A percentile compares a stretch with the other conserved stretches of the same genome.
These are phyloP conservation scores for Diplodia mutila DNA, from an alignment of 2,329 filamentous ascomycete genomes.

Conservation along the genomic window DNA sequence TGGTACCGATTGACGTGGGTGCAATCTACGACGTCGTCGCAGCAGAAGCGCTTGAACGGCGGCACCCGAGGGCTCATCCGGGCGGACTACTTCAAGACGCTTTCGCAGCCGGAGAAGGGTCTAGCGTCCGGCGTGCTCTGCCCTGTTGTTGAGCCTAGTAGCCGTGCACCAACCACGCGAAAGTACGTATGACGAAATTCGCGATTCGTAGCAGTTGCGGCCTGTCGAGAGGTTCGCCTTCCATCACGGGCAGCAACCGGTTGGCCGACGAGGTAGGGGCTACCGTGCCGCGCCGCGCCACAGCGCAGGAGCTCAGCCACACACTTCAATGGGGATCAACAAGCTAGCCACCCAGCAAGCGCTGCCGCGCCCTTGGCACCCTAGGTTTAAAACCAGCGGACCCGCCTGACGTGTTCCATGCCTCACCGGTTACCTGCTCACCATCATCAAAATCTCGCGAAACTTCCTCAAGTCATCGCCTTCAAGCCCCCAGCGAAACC, in stretches of 20 bases:
- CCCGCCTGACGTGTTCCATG: conserved; percentile 17
- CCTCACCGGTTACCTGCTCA: not conserved
- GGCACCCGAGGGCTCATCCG: not conserved
- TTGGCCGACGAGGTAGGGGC: not conserved
- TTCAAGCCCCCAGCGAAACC: not conserved
- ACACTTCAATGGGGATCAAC: not conserved
- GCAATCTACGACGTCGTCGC: conserved; percentile 1
- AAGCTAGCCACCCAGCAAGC: not conserved
- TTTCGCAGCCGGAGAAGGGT: not conserved
- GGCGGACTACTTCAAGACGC: not conserved
- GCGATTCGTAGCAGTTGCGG: not conserved
- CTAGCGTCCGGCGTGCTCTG: not conserved
- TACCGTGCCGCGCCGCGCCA: not conserved
- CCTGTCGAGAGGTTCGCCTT: not conserved
- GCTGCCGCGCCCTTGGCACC: conserved; percentile 15
- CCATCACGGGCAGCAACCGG: not conserved
- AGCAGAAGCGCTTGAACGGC: not conserved
- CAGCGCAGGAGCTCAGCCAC: not conserved
- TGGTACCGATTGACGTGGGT: conserved; percentile 8
- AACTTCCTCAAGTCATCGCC: conserved; percentile 11
- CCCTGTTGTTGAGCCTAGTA: not conserved
- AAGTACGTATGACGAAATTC: not conserved
- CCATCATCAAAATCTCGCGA: conserved; percentile 6
- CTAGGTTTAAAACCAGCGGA: conserved; percentile 14
- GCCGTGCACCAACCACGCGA: not conserved